Evolutionary conservation across 2,329 filamentous ascomycete genomes (phyloP), one percentile per base, ranked within the genome.

Genomic region (Alternaria conjuncta): DNA sequence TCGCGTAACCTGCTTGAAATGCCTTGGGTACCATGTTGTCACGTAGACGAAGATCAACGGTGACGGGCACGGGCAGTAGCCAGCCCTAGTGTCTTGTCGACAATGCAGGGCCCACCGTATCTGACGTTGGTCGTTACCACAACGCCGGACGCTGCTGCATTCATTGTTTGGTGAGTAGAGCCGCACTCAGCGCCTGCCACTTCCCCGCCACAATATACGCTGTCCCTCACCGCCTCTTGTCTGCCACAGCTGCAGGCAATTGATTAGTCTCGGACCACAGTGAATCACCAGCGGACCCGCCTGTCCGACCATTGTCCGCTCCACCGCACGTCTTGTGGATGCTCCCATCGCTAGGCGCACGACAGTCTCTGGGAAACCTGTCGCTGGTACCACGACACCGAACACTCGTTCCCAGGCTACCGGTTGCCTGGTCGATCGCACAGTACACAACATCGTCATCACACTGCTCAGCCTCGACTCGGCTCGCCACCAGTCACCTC

Each of bases 1-100:
- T 76, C 11, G 81, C 75, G 61, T 84, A 83, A 55, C 83, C 82
- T 26, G 82, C 80, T 74, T 83, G 78, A 55, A 84, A 82, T 15
- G 82, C 77, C 72, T 82, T 82, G 63, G 82, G 75, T 58, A 79
- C 77, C 78, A 75, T 80, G 77, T 71, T 77, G 75, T 74, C 58
- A 10, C 36, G 30, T 49, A 59, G 46, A 57, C 59, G 60, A 58
- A 57, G 45, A 53, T 36, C 12, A 41, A 53, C 60, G 26, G 63
- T 56, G 32, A 47, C 36, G 36, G 36, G 36, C 36, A 32, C 26
- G 59, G 59, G 50, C n/a, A 47, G 46, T 47, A 45, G 58, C 45
- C 49, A 51, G 47, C 47, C n/a, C 28, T 50, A 51, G 57, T 54
- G 41, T 43, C 57, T 64, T 50, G 32, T 61, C 59, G 44, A 26